Base-by-base conservation (phyloP, 2,329 filamentous ascomycete genomes). In the Erysiphe neolycopersici region DNA sequence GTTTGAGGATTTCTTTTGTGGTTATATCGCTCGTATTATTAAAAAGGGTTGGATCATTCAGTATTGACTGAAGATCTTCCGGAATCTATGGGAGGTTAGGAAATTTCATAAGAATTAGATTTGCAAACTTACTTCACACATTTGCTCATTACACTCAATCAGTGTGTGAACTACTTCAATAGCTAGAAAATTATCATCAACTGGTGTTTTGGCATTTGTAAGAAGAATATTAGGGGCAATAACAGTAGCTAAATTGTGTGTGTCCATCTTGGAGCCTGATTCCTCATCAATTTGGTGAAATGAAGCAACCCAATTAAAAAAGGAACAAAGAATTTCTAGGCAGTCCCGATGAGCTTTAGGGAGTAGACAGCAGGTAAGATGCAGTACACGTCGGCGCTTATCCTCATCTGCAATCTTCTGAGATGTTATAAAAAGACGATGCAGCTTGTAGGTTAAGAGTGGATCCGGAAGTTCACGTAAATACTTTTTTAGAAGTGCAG, bases 231-330 rank as follows among this genome's bases (percentile, higher is more conserved):
- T 98, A 0, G 89, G 89, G 5, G 87, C 85, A 59, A 98, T 94
- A 49, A 98, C 89, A 3, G 91, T 95, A 3, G 89, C 83, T 49
- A 98, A 69, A 56, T 98, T 98, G 64, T 92, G 84, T 43, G 92
- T 80, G 58, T 98, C 89, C 89, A 98, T 98, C 67, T 95, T 94
- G 52, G 87, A 94, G 22, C 89, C 89, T 18, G 79, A 80, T 58
- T 98, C 89, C 55, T 98, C 89, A 53, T 98, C 89, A 13, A 98
- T 76, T 56, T 94, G 85, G 48, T 91, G 87, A 64, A 98, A 98
- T 1, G 85, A 93, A 4, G 85, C 84, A 5, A 85, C 83, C 87
- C 89, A 98, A 55, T 93, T 93, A 40, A 98, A 68, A 67, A 98
- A 98, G 42, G 76, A 80, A 62, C 94, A 95, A 1, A 98, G 62